phyloP scores from a whole-genome alignment of 257 asterid genomes.

The Perilla frutescens region DNA sequence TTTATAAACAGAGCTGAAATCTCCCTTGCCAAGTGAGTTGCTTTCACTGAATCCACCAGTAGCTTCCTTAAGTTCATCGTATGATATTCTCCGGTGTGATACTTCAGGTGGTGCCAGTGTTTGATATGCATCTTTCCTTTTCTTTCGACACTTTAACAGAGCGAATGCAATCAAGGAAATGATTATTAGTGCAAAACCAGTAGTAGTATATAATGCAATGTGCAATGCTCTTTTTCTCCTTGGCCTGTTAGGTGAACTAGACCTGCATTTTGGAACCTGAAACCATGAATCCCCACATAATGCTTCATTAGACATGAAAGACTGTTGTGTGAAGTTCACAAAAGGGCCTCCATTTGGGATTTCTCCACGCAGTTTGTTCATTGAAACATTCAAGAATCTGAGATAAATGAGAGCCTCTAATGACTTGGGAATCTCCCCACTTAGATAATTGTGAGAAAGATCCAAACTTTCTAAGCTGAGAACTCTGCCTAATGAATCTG shows the following conservation, averaged over 20 bases:
- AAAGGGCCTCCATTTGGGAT: slow-evolving; percentile 31
- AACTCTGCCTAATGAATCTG: slow-evolving; percentile 22
- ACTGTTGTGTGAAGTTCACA: slow-evolving; percentile 17
- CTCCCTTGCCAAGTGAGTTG: slow-evolving; percentile 34
- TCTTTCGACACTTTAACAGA: background rate
- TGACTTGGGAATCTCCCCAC: slow-evolving; percentile 32
- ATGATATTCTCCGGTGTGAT: slow-evolving; percentile 31
- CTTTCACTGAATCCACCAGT: slow-evolving; percentile 33
- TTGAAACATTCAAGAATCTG: slow-evolving; percentile 20
- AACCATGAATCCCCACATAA: slow-evolving; percentile 30
- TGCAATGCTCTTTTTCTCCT: background rate
- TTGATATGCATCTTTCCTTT: background rate
- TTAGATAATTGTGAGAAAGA: slow-evolving; percentile 27
- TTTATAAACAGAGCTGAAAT: slow-evolving; percentile 35
- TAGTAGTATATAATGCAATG: background rate
- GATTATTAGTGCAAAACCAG: background rate
- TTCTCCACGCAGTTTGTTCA: slow-evolving; percentile 25
- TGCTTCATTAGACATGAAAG: slow-evolving; percentile 24
- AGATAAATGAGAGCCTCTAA: slow-evolving; percentile 29
- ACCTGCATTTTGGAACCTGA: slow-evolving; percentile 18
- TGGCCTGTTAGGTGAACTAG: background rate
- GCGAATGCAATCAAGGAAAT: background rate
- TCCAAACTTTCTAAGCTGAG: slow-evolving; percentile 30
- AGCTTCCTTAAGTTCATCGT: slow-evolving; percentile 35
- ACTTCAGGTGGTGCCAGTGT: background rate